Evolutionary conservation across 257 asterid genomes (phyloP).

Genomic region (Ehretia macrophylla): DNA sequence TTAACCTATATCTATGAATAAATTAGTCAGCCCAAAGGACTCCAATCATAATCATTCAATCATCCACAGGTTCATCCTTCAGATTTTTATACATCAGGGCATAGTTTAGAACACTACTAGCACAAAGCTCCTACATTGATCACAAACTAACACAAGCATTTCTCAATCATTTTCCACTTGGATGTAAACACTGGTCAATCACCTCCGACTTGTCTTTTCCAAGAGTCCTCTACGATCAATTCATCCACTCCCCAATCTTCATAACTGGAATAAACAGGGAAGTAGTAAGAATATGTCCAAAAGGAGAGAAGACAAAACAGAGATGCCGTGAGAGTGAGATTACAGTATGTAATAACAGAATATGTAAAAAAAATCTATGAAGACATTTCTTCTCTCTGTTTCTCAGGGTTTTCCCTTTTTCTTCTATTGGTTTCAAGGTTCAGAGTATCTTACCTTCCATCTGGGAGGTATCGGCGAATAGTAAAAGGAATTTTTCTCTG

Average conservation of each 20-base stretch:
- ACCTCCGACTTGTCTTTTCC: conserved; percentile 55
- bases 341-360: background rate
- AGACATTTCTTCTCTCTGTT: background rate
- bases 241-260: conserved; percentile 59
- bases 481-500: conserved; percentile 86
- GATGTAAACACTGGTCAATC: conserved; percentile 14
- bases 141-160: background rate
- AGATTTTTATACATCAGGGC: no score
- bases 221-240: conserved; percentile 53
- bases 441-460: conserved; percentile 60
- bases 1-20: no score
- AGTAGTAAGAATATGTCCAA: background rate
- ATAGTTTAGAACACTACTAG: no score
- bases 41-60: no score
- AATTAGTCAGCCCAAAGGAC: no score
- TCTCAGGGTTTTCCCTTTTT: background rate
- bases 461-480: conserved; percentile 87
- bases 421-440: background rate
- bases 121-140: no score
- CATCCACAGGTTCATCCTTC: no score
- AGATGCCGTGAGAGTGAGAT: background rate
- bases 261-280: conserved; percentile 18
- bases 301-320: background rate
- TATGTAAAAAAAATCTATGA: background rate
- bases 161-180: background rate